Base-by-base conservation (phyloP, 371 early-diverging fungal genomes). In the Mortierella sp. region DNA sequence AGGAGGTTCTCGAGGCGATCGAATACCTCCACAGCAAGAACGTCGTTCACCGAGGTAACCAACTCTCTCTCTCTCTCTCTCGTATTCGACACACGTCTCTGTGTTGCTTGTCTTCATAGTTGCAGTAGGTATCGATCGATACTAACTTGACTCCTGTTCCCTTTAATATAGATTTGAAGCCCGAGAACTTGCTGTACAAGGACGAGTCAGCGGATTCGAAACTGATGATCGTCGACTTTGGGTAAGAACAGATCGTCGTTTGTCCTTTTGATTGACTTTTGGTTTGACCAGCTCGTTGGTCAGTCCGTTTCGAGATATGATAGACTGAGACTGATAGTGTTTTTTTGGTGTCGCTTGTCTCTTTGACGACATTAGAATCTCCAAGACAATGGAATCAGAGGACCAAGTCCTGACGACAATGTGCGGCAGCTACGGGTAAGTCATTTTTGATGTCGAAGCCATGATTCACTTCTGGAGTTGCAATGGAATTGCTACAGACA, bases 131-230 rank as follows among this genome's bases (percentile, higher is more conserved):
- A n/a, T n/a, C n/a, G n/a, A n/a, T n/a, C n/a, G 29, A 29, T 67
- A 26, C 55, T 29, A 40, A 50, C n/a, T 43, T 50, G 41, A 26
- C 26, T 11, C 41, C 29, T n/a, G 10, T 47, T 68, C 41, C 22
- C 39, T 22, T 44, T 10, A 0, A 34, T 19, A 65, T 78, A 92
- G 95, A 95, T 87, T 85, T 96, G 80, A 95, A 96, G 74, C 95
- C 95, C 14, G 95, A 95, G 80, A 96, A 96, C 74, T 66, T 95
- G 31, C 82, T 95, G 52, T 95, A 93, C 74, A 88, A 90, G 73
- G 90, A 89, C 65, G 71, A 80, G 26, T 82, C 88, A 22, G 86
- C 90, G 39, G 89, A 92, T 66, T 85, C 94, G 8, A 89, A 87
- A 66, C 85, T 94, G 66, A 87, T 91, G 78, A 88, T 92, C 73